phyloP scores from a whole-genome alignment of 768 basidiomycete species.

The Strobilomyces dryophilus region DNA sequence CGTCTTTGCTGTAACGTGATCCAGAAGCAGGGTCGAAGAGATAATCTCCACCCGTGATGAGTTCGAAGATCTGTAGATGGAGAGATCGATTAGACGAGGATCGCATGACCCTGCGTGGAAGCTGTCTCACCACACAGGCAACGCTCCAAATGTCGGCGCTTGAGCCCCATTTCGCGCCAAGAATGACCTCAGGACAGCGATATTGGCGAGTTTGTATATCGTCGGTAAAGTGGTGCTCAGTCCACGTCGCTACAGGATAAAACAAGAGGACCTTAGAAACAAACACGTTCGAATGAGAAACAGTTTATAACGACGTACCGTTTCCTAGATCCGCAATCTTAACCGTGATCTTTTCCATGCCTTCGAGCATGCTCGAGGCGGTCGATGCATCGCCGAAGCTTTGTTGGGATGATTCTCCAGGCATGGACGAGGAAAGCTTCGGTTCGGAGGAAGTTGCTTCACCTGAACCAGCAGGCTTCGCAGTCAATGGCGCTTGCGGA shows the following conservation, averaged over 20 bases:
- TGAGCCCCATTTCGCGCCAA: conserved; percentile 93
- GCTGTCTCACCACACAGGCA: conserved; percentile 75
- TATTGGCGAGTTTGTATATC: conserved; percentile 98
- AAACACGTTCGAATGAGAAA: not conserved
- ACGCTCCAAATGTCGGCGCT: conserved; percentile 98
- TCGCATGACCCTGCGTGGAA: not conserved
- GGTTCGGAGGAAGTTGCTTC: conserved; percentile 15
- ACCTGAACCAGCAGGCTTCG: conserved; percentile 20
- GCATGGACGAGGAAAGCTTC: conserved; percentile 27
- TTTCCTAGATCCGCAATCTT: conserved; percentile 99
- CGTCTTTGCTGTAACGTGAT: conserved; percentile 92
- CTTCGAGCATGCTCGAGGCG: conserved; percentile 32
- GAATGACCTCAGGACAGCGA: conserved; percentile 94
- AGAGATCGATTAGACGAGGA: not conserved
- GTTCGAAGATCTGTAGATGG: conserved; percentile 74
- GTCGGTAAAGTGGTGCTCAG: conserved; percentile 96
- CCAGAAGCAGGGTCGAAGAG: conserved; percentile 97
- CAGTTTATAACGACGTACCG: conserved; percentile 43
- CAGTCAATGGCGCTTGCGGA: conserved; percentile 25
- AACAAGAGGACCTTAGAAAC: not conserved
- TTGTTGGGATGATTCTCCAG: conserved; percentile 26
- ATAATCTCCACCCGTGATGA: conserved; percentile 95
- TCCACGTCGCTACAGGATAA: conserved; percentile 60
- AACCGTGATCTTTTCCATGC: conserved; percentile 79
- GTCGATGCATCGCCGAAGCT: conserved; percentile 25